A percentile compares a stretch with the other conserved stretches of the same genome.
Conservation (phyloP, 179 eudicot species). For the Vitellaria paradoxa region DNA sequence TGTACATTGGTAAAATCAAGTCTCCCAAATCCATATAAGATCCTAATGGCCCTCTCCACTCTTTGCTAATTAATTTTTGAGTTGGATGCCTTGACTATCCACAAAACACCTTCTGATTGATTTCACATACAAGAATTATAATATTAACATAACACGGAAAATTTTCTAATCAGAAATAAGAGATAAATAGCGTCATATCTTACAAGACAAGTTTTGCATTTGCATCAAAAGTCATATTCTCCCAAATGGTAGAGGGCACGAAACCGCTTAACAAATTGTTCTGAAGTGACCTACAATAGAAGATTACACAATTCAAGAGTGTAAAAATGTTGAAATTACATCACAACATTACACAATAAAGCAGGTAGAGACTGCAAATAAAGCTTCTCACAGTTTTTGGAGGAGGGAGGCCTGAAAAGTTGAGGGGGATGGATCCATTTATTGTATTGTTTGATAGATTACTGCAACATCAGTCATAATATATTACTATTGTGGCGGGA, state of each 20-base stretch:
- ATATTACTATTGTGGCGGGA: no score
- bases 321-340: neutral
- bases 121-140: neutral
- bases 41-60: no score
- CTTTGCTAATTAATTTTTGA: no score
- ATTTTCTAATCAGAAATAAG: neutral
- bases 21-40: no score
- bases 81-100: neutral
- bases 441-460: conserved; percentile 24
- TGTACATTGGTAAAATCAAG: no score
- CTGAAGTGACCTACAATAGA: conserved; percentile 16
- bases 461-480: conserved; percentile 19
- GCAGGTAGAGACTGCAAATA: neutral
- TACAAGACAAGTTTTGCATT: conserved; percentile 13
- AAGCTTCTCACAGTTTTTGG: conserved; percentile 23
- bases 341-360: neutral
- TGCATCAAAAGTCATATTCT: conserved; percentile 13
- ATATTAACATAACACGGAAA: neutral
- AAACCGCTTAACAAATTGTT: conserved; percentile 19
- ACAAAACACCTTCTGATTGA: neutral
- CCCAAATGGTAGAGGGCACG: conserved; percentile 20
- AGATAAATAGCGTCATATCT: neutral
- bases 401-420: conserved; percentile 28
- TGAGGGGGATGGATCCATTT: conserved; percentile 31
- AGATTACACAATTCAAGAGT: neutral